phyloP scores from a whole-genome alignment of 2,329 filamentous ascomycete species.

The Talaromyces sp. region DNA sequence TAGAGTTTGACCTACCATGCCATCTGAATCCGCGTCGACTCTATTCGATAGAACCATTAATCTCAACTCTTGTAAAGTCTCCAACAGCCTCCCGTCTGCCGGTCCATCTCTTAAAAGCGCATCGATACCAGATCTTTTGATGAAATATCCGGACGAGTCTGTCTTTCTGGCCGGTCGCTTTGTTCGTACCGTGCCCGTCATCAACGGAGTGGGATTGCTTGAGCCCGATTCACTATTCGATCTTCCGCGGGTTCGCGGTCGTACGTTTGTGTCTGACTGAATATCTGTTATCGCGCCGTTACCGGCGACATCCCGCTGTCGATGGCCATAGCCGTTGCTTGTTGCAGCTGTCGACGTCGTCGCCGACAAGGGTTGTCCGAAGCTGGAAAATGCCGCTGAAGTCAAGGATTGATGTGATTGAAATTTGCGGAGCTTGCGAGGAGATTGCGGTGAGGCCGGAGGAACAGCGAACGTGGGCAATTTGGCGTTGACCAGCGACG shows the following conservation, averaged over 20 bases:
- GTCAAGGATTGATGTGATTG: conserved; percentile 68
- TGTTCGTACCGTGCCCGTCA: conserved; percentile 52
- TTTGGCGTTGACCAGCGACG: conserved; percentile 22
- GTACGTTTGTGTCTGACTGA: conserved; percentile 3
- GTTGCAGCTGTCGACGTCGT: not conserved
- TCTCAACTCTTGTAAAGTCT: conserved; percentile 45
- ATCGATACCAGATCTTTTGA: conserved; percentile 59
- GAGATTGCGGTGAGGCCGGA: conserved; percentile 48
- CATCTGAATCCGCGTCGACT: conserved; percentile 51
- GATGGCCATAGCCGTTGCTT: not conserved
- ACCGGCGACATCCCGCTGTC: conserved; percentile 8
- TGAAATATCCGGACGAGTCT: conserved; percentile 35
- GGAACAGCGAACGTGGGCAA: conserved; percentile 9
- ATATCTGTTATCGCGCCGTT: not conserved
- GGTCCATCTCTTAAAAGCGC: conserved; percentile 76
- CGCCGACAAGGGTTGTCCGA: conserved; percentile 30
- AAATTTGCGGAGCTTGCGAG: conserved; percentile 66
- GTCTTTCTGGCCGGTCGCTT: conserved; percentile 43
- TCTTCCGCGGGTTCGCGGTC: conserved; percentile 48
- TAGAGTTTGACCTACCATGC: conserved; percentile 44
- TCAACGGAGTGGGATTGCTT: conserved; percentile 9
- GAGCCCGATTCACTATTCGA: conserved; percentile 56
- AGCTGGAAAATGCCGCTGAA: conserved; percentile 53
- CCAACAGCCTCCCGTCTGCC: conserved; percentile 58
- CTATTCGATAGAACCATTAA: conserved; percentile 49